Conservation (phyloP, 2,329 filamentous ascomycete species). For the Fusarium torreyae region DNA sequence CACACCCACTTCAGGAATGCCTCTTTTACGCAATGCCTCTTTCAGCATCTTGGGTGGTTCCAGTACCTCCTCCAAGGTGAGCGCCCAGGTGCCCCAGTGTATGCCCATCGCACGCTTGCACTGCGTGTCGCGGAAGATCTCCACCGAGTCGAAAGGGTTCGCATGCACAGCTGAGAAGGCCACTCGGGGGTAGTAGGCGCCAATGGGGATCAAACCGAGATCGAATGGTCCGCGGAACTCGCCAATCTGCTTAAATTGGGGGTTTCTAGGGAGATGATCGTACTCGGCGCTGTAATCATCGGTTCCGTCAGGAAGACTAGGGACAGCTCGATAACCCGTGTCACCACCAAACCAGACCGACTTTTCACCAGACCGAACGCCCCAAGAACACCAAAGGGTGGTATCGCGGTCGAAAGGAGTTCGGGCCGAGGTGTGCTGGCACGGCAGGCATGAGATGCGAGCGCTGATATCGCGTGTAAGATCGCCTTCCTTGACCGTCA, state of each 20-base stretch:
- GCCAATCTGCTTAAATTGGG: slow-evolving; percentile 89
- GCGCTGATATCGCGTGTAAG: slow-evolving; percentile 70
- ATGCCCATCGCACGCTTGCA: slow-evolving; percentile 87
- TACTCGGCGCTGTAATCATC: slow-evolving; percentile 82
- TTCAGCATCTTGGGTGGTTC: slow-evolving; percentile 84
- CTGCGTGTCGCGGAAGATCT: slow-evolving; percentile 88
- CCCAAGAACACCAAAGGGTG: slow-evolving; percentile 93
- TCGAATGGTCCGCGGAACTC: slow-evolving; percentile 87
- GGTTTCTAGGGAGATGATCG: slow-evolving; percentile 78
- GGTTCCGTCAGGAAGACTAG: slow-evolving; percentile 68
- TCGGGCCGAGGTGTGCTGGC: slow-evolving; percentile 85
- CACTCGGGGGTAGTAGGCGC: slow-evolving; percentile 82
- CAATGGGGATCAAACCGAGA: slow-evolving; percentile 92
- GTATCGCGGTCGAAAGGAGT: slow-evolving; percentile 77
- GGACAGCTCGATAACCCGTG: slow-evolving; percentile 89
- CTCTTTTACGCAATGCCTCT: slow-evolving; percentile 78
- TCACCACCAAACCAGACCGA: slow-evolving; percentile 93
- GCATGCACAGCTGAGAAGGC: slow-evolving; percentile 88
- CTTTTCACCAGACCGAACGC: slow-evolving; percentile 78
- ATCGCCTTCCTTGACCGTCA: slow-evolving; percentile 59
- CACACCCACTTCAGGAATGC: slow-evolving; percentile 77
- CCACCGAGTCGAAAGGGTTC: slow-evolving; percentile 88
- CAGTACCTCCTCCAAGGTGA: slow-evolving; percentile 87
- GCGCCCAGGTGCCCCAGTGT: slow-evolving; percentile 92
- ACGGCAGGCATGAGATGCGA: slow-evolving; percentile 83